Evolutionary conservation across 495 filamentous ascomycete genomes (phyloP).

Genomic region (Talaromyces trachyspermus): DNA sequence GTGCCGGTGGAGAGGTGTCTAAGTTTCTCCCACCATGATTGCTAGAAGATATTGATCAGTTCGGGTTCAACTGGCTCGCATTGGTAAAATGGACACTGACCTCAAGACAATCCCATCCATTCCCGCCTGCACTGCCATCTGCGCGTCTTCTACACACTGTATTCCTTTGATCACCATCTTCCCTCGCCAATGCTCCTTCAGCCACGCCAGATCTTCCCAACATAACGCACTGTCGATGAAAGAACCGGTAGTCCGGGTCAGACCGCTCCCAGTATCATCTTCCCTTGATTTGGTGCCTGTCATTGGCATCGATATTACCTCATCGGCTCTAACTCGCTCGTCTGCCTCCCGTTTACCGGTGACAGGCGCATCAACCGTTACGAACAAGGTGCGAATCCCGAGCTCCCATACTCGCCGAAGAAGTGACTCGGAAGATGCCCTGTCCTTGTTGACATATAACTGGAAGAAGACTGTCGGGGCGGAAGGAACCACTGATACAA

Average conservation of each 20-base stretch:
- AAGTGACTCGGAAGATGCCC: constrained; percentile 45
- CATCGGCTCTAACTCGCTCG: constrained; percentile 51
- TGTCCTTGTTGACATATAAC: constrained; percentile 64
- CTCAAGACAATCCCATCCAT: constrained; percentile 49
- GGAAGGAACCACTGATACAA: too few species aligned
- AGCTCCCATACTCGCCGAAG: constrained; percentile 41
- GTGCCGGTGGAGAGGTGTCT: constrained; percentile 55
- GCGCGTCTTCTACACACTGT: constrained; percentile 47
- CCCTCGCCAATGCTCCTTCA: constrained; percentile 46
- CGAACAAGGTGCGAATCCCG: constrained; percentile 53
- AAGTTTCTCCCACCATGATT: constrained; percentile 68
- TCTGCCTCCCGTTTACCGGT: constrained; percentile 81
- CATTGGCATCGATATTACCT: constrained; percentile 37
- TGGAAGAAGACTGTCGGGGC: constrained; percentile 75
- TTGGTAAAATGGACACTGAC: constrained; percentile 12
- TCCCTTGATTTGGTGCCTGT: constrained; percentile 40
- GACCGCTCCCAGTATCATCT: constrained; percentile 51
- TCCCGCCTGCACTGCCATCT: constrained; percentile 44
- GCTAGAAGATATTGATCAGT: constrained; percentile 26
- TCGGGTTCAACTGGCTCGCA: constrained; percentile 6
- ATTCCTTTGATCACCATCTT: constrained; percentile 52
- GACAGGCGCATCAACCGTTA: constrained; percentile 82
- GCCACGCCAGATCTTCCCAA: constrained; percentile 24
- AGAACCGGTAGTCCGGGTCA: constrained; percentile 52
- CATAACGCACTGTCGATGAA: constrained; percentile 66